Evolutionary conservation across 192 early-diverging fungal genomes (phyloP), one percentile per base, ranked within the genome.

Genomic region (Podila horticola): DNA sequence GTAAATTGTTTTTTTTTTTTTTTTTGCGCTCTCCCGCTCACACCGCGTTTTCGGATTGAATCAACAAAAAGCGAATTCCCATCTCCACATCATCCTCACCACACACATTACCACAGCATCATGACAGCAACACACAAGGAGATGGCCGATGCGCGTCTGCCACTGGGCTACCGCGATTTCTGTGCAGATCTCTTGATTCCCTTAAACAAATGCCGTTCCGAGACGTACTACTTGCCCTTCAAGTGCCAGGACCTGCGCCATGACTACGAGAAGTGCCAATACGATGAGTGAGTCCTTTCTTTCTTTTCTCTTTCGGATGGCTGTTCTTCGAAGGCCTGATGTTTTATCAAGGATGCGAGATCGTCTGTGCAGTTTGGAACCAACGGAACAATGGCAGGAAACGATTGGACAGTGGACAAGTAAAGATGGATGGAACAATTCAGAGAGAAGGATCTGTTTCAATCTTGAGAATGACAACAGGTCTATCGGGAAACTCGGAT

Each of bases 231-330:
- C 82, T 62, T 96, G 69, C 97, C 97, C 24, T 98, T 95, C 95
- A 94, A 95, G 79, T 99, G 97, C 89, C 92, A 92, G 83, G 86
- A 92, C 60, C 95, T 97, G 83, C 85, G 93, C 63, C 92, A 96
- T 52, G 86, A 87, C 60, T 99, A 95, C 83, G 93, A 95, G 82
- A 96, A 98, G 79, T 99, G 97, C 85, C 94, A 97, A 89, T 98
- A 97, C 85, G 94, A 97, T 71, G 97, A 99, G 89, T 90, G 83
- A 82, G 89, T 83, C 62, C 10, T 15, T 9, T 30, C 45, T 30
- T 45, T 45, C 15, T 15, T 45, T 45, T 45, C 41, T 1, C 34
- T 36, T 36, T 36, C 34, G 52, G 26, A 50, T 20, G 31, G 15
- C 8, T 55, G 30, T 19, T 19, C 11, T 17, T 30, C 20, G 20